Evolutionary conservation across 345 rosid species (phyloP), one percentile per base, ranked within the genome.

Genomic region (Populus pruinosa): DNA sequence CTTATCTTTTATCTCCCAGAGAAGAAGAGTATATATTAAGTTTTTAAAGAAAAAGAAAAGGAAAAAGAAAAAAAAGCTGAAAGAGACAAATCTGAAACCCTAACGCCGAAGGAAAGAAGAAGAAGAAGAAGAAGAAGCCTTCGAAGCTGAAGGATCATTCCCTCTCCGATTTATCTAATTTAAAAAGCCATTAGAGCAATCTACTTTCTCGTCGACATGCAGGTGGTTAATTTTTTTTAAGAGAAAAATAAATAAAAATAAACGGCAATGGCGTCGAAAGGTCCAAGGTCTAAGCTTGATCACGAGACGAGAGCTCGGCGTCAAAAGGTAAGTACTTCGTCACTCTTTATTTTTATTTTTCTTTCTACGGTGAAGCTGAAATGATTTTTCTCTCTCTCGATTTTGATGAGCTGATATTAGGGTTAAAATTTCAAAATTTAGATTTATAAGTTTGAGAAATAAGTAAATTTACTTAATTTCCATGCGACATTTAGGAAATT

Each of bases 241-340:
- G 29, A n/a, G 74, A 27, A 20, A 1, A 13, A 43, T 43, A 43
- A 43, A 43, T 11, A 43, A 43, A 43, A 43, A 43, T 43, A 36
- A 64, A 35, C 55, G 56, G 17, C 35, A 90, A 59, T 90, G 94
- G 91, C 92, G 17, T 87, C 94, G 50, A 90, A 90, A 83, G 94
- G 89, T 79, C 88, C 87, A 49, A 85, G 87, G 82, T 81, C 91
- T 71, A 92, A 84, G 90, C 91, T 90, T 74, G 98, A 94, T 82
- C 90, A 80, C 71, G 98, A 94, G 62, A 88, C 96, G 41, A 87
- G 87, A 89, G 88, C 96, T 89, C 90, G 91, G 84, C 97, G 98
- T 71, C 97, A 89, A 23, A 94, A 92, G 97, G 98, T 91, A 79
- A 25, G 17, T 20, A 59, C 27, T 25, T 31, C 44, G 23, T 73